Conservation (phyloP, 116 monocot species). For the Trichopus zeylanicus region DNA sequence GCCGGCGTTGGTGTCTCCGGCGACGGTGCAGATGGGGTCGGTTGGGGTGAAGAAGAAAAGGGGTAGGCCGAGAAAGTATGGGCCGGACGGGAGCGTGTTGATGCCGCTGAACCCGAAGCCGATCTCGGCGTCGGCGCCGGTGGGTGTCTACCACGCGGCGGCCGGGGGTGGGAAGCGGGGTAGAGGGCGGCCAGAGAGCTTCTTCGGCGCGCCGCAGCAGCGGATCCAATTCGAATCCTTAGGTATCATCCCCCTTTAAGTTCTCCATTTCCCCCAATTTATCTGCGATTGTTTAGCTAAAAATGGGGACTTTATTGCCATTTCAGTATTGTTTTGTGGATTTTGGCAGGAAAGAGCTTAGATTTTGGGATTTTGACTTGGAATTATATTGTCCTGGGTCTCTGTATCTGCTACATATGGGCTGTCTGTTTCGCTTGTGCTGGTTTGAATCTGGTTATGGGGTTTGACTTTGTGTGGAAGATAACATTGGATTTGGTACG, state of each 20-base stretch:
- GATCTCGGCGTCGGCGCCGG: constrained; percentile 32
- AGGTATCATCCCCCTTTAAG: constrained; percentile 14
- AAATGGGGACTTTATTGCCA: background rate
- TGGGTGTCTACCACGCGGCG: too few relatives aligned
- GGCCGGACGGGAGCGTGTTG: constrained; percentile 38
- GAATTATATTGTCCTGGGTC: too few relatives aligned
- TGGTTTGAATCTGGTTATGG: background rate
- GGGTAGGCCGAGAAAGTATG: constrained; percentile 62
- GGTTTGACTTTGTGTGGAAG: background rate
- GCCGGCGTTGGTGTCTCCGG: background rate
- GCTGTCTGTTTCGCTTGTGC: too few relatives aligned
- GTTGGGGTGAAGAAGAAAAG: constrained; percentile 33
- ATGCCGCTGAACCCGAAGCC: constrained; percentile 40
- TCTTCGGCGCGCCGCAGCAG: constrained; percentile 16
- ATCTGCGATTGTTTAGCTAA: background rate
- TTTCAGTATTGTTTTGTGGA: background rate
- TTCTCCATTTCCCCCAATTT: too few relatives aligned
- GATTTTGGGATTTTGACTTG: background rate
- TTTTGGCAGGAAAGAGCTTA: background rate
- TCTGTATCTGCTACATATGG: too few relatives aligned
- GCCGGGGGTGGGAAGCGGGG: constrained; percentile 22
- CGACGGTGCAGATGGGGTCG: constrained; percentile 2
- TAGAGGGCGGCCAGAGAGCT: constrained; percentile 35
- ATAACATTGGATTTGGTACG: background rate
- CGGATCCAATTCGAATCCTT: constrained; percentile 14